These are phyloP conservation scores for Saccharum spontaneum DNA, from an alignment of 176 grass and related monocot genomes.

Conservation along the genomic window DNA sequence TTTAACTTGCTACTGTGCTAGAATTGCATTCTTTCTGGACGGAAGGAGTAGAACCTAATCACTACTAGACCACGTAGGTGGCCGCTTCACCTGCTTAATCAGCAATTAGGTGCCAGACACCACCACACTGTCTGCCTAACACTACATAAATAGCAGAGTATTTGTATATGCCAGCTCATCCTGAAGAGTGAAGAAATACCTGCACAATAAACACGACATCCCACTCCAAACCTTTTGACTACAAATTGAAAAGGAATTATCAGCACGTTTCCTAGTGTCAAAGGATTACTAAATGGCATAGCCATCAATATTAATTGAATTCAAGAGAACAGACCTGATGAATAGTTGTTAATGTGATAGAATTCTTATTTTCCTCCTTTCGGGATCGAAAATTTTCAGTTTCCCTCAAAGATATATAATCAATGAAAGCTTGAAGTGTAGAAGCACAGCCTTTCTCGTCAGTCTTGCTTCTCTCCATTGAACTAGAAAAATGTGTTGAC, in stretches of 20 bases:
- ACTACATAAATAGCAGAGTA: not conserved
- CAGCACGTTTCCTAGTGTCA: constrained; percentile 7
- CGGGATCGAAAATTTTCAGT: constrained; percentile 80
- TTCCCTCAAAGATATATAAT: constrained; percentile 86
- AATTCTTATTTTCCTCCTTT: constrained; percentile 85
- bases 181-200: constrained; percentile 54
- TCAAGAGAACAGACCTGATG: constrained; percentile 70
- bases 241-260: constrained; percentile 42
- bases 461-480: constrained; percentile 46
- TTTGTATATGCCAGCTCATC: constrained; percentile 14
- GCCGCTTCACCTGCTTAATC: not conserved
- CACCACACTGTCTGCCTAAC: not conserved
- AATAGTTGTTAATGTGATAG: constrained; percentile 90
- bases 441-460: constrained; percentile 68
- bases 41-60: not conserved
- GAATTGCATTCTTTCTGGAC: no score
- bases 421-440: constrained; percentile 75
- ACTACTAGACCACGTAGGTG: not conserved
- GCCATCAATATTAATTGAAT: not conserved
- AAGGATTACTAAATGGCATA: constrained; percentile 7
- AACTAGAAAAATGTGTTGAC: constrained; percentile 74
- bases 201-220: constrained; percentile 93
- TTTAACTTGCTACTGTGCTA: not conserved
- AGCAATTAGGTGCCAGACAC: not conserved
- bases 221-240: constrained; percentile 99